Conservation (phyloP, 1,139 yeast species). For the Diutina scorzettiae region DNA sequence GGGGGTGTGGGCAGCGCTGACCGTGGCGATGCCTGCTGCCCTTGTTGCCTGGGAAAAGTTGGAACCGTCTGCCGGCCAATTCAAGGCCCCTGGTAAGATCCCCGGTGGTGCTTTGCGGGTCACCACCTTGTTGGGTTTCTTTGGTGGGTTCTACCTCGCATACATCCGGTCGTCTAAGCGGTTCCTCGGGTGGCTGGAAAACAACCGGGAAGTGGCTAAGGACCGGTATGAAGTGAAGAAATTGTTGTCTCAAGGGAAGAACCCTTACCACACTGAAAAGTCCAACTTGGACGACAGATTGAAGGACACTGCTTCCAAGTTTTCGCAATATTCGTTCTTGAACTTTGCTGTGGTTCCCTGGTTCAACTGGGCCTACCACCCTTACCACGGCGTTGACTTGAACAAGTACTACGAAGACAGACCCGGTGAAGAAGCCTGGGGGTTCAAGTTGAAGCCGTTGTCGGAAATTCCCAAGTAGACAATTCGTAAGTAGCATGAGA, state of each 20-base stretch:
- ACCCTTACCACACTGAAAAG: conserved; percentile 53
- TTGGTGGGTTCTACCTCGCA: conserved; percentile 64
- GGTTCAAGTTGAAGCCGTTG: conserved; percentile 31
- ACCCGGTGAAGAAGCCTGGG: conserved; percentile 41
- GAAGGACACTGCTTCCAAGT: conserved; percentile 68
- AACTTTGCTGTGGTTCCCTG: conserved; percentile 59
- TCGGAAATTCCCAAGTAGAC: conserved; percentile 38
- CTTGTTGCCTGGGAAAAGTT: conserved; percentile 50
- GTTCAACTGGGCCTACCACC: conserved; percentile 76
- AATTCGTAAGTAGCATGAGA: too few relatives aligned
- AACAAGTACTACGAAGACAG: conserved; percentile 59
- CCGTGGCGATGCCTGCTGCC: conserved; percentile 51
- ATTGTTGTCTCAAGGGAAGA: conserved; percentile 52
- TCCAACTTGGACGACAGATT: conserved; percentile 55
- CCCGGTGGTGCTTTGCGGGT: conserved; percentile 49
- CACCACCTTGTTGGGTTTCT: conserved; percentile 47
- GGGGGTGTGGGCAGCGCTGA: conserved; percentile 52
- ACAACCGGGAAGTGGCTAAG: conserved; percentile 54
- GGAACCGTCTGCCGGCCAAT: conserved; percentile 52
- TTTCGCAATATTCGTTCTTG: conserved; percentile 63
- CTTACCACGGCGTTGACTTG: conserved; percentile 71
- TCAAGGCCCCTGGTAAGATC: conserved; percentile 39
- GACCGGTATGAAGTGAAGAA: conserved; percentile 69
- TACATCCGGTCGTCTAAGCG: conserved; percentile 57
- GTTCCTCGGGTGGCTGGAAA: conserved; percentile 73